Percentiles rank a stretch among this genome's conserved stretches.
phyloP scores from a whole-genome alignment of 345 rosid genomes.

The Abelmoschus esculentus region DNA sequence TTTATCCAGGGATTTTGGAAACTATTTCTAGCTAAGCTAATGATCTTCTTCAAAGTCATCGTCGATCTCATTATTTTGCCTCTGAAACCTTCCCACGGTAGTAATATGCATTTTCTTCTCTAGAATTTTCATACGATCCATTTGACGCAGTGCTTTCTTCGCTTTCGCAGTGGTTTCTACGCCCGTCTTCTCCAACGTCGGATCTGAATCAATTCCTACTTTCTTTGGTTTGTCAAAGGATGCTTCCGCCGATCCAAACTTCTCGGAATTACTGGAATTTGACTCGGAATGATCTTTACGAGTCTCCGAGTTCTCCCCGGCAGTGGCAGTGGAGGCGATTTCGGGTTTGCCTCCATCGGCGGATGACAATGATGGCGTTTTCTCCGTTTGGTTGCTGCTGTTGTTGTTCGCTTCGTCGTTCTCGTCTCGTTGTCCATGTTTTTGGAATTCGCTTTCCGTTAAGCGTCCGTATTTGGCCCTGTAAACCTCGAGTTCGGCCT shows the following conservation, averaged over 20 bases:
- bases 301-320: slow-evolving; percentile 12
- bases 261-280: not conserved
- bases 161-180: slow-evolving; percentile 5
- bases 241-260: not conserved
- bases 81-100: slow-evolving; percentile 12
- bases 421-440: not conserved
- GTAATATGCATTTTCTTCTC: slow-evolving; percentile 22
- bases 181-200: slow-evolving; percentile 9
- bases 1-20: too few relatives aligned
- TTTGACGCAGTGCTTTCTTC: slow-evolving; percentile 4
- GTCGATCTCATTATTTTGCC: slow-evolving; percentile 17
- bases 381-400: slow-evolving; percentile 5
- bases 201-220: not conserved
- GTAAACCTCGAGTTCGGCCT: slow-evolving; percentile 55
- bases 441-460: slow-evolving; percentile 22
- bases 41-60: slow-evolving; percentile 13
- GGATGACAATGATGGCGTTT: slow-evolving; percentile 14
- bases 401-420: slow-evolving; percentile 17
- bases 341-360: slow-evolving; percentile 18
- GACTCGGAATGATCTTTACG: not conserved
- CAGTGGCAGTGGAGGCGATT: slow-evolving; percentile 9
- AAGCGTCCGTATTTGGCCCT: slow-evolving; percentile 48
- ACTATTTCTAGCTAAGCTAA: not conserved
- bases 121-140: slow-evolving; percentile 14
- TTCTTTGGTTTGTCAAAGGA: slow-evolving; percentile 1